Evolutionary conservation across 2,329 filamentous ascomycete species (phyloP).

Genomic region (Daldinia eschscholtzii): DNA sequence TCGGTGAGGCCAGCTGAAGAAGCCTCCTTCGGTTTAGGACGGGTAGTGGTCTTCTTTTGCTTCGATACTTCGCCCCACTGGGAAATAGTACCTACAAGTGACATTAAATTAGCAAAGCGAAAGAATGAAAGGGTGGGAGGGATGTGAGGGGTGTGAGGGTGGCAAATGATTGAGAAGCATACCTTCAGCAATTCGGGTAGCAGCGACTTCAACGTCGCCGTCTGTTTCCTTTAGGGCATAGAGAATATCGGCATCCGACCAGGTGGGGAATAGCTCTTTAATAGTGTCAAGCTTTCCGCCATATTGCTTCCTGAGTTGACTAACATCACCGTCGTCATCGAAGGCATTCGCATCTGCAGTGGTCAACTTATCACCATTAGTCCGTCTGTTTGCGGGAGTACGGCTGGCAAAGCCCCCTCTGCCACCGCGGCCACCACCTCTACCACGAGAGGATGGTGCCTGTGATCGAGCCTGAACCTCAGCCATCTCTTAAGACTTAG

Average conservation of each 20-base stretch:
- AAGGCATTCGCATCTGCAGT: constrained; percentile 68
- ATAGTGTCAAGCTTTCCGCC: constrained; percentile 82
- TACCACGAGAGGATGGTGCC: constrained; percentile 81
- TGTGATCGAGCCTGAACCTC: constrained; percentile 86
- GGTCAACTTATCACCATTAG: constrained; percentile 79
- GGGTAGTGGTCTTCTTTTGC: constrained; percentile 79
- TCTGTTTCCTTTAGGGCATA: constrained; percentile 91
- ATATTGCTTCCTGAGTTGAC: constrained; percentile 92
- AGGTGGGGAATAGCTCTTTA: constrained; percentile 93
- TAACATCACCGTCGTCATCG: constrained; percentile 89
- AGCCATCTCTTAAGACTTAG: constrained; percentile 78
- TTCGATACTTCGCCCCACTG: constrained; percentile 89
- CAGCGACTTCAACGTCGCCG: constrained; percentile 80
- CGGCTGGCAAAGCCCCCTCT: constrained; percentile 79
- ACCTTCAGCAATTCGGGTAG: constrained; percentile 86
- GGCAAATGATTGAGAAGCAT: constrained; percentile 47
- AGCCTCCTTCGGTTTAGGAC: constrained; percentile 78
- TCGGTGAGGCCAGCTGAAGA: constrained; percentile 66
- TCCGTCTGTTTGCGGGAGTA: constrained; percentile 65
- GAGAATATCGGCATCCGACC: constrained; percentile 94
- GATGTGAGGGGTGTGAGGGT: not conserved
- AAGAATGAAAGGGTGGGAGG: not conserved
- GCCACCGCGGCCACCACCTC: constrained; percentile 90
- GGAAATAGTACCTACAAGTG: constrained; percentile 75
- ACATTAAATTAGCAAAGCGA: constrained; percentile 48